Base-by-base conservation (phyloP, 805 yeast species). In the Peterozyma toletana region DNA sequence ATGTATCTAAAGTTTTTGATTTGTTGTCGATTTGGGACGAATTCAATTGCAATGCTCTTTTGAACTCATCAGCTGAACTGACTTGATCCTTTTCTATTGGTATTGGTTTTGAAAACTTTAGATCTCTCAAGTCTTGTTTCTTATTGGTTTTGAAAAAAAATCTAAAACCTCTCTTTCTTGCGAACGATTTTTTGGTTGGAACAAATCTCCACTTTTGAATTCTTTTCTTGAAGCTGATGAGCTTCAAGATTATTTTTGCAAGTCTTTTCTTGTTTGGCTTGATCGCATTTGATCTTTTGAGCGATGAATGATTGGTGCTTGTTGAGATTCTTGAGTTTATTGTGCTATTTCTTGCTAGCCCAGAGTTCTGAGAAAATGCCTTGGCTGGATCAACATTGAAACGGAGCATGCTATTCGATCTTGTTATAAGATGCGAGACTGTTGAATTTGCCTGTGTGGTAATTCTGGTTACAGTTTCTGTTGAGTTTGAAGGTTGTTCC, bases 231-330 rank as follows among this genome's bases (percentile, higher is more conserved):
- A 43, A 36, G 11, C n/a, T 34, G 10, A 36, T 3, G 5, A 13
- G 5, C 27, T 44, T 44, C 30, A 14, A 33, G 30, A 44, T n/a
- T 30, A 40, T 16, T 13, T 43, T 36, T 3, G 41, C 30, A 17
- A 44, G 5, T 43, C 47, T 40, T 9, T 43, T 43, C n/a, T 44
- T 41, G 31, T 40, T 44, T 15, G 33, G 35, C 29, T 37, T 40
- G 31, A 44, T 37, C 21, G 47, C 44, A 37, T 44, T 44, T n/a
- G 47, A 44, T 29, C 47, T 37, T 30, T 35, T 44, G 39, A 44
- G 38, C 10, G 39, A 30, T 15, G 47, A 44, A 16, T 27, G 35
- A 11, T 13, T 37, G 17, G 47, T 31, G 9, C 16, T 29, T 6
- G 35, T 11, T 18, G n/a, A 15, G 7, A 3, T 14, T 4, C 27